Base-by-base conservation (phyloP, 148 eudicot genomes). In the Cornus controversa region DNA sequence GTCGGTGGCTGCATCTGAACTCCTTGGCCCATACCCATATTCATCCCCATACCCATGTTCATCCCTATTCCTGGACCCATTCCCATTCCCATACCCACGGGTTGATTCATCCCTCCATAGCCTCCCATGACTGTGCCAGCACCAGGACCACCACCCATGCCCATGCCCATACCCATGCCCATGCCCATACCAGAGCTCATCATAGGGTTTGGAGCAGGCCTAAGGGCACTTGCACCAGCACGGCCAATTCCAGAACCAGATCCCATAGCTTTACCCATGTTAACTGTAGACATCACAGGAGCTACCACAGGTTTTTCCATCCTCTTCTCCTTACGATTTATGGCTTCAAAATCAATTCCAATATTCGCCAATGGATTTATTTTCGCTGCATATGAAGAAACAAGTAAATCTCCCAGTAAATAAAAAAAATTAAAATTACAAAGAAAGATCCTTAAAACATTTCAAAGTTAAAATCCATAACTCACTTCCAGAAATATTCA, bases 191-290 rank as follows among this genome's bases (percentile, higher is more conserved):
- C 87, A 2, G 94, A 29, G 77, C 83, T 87, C 80, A 85, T 73
- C 93, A 90, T 86, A 36, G 91, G 82, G 80, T 88, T 90, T 23
- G 83, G 72, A 47, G 82, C 65, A 77, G 94, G 84, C 87, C 96
- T 87, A 62, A 88, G 71, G 72, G 89, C 89, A 78, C 90, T 76
- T 10, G 87, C 90, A 80, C 93, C 90, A 64, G 96, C 91, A 79
- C 99, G 97, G 11, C 99, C 99, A 16, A 93, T 90, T 73, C 97
- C 97, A 79, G 97, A 77, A 74, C 99, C 99, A 28, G 94, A 93
- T 74, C 99, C 99, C 99, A 95, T 95, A 67, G 99, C 99, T 83
- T 96, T 93, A 16, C 99, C 99, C 99, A 96, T 96, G 62, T 82
- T 79, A 73, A 93, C 78, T 71, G 86, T 90, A 25, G 97, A 91